phyloP scores from a whole-genome alignment of 2,329 filamentous ascomycete species.

The Pestalotiopsis fici region DNA sequence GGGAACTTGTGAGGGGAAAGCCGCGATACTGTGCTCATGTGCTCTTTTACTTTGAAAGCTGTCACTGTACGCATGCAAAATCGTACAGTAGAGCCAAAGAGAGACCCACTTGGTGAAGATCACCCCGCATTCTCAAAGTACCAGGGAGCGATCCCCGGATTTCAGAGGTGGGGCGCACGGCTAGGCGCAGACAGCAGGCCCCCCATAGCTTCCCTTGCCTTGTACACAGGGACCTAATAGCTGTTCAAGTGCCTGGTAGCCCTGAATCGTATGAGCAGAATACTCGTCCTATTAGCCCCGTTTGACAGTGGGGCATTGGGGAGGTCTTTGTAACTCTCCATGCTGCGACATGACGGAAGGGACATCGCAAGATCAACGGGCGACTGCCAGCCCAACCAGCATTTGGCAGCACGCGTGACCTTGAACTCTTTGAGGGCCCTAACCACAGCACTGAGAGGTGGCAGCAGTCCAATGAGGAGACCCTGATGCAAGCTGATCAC shows the following conservation, averaged over 20 bases:
- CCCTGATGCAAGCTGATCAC: conserved; percentile 4
- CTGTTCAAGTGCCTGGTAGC: background rate
- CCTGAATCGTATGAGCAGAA: conserved; percentile 5
- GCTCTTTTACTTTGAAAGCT: background rate
- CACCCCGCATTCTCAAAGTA: conserved; percentile 6
- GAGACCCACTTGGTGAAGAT: background rate
- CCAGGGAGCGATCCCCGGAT: conserved; percentile 3
- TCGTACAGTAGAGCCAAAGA: background rate
- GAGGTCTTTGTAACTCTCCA: background rate
- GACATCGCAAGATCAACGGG: conserved; percentile 9
- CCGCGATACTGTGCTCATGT: background rate
- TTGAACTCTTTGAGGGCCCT: background rate
- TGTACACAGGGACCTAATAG: background rate
- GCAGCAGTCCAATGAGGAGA: conserved; percentile 7
- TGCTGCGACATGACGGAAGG: conserved; percentile 9
- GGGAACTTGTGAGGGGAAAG: background rate
- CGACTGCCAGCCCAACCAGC: background rate
- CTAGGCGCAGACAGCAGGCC: background rate
- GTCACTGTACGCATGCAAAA: background rate
- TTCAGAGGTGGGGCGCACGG: conserved; percentile 3
- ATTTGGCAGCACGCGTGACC: conserved; percentile 6
- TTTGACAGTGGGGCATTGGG: background rate
- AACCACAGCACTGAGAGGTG: background rate
- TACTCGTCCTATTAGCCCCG: background rate
- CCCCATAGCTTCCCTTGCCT: background rate